A percentile compares a stretch with the other conserved stretches of the same genome.
Conservation (phyloP, 75 land plant genomes). For the Chamaecyparis obtusa region DNA sequence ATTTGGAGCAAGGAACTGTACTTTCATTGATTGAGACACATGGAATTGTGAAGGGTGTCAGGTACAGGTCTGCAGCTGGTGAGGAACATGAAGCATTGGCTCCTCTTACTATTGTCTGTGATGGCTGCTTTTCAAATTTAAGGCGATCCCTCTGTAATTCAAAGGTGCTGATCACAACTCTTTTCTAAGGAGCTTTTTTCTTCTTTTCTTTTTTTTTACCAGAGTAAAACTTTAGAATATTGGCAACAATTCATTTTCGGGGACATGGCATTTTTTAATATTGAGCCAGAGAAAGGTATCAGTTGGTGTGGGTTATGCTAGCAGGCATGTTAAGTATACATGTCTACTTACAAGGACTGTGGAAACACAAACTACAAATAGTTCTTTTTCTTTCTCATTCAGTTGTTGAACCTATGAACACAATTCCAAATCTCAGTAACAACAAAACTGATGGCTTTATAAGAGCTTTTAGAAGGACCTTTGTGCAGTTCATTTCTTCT, state of each 20-base stretch:
- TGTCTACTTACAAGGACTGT: not conserved
- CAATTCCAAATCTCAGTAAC: not conserved
- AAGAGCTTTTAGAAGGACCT: not conserved
- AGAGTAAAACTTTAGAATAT: not conserved
- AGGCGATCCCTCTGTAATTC: slow-evolving; percentile 79
- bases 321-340: too few species aligned
- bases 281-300: not conserved
- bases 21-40: slow-evolving; percentile 71
- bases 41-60: slow-evolving; percentile 76
- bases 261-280: not conserved
- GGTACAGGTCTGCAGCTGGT: slow-evolving; percentile 60
- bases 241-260: not conserved
- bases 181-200: not conserved
- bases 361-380: not conserved
- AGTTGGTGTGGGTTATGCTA: not conserved
- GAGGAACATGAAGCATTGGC: slow-evolving; percentile 62
- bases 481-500: not conserved
- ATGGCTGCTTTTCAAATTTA: slow-evolving; percentile 94
- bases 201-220: not conserved
- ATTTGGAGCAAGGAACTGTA: slow-evolving; percentile 84
- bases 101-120: slow-evolving; percentile 93
- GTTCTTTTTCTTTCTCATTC: not conserved
- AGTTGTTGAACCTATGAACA: not conserved
- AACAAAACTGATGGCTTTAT: not conserved
- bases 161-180: slow-evolving; percentile 43